Base-by-base conservation (phyloP, 345 rosid genomes). In the Acer negundo region DNA sequence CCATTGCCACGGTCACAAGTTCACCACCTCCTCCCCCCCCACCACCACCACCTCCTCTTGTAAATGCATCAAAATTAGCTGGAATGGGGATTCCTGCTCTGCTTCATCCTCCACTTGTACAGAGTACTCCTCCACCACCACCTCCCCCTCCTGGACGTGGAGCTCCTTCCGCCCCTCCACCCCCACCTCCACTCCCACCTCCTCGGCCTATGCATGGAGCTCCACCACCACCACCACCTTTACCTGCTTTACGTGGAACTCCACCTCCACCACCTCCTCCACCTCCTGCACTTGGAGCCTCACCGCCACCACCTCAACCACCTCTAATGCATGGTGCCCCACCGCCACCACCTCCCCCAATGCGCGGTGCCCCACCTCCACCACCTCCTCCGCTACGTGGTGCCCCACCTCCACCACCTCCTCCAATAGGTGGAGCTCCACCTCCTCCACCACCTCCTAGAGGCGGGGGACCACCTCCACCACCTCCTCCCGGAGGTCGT, bases 401-500 rank as follows among this genome's bases (percentile, higher is more conserved):
- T 2, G 76, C 65, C 4, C 87, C 88, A 0, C 77, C 82, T 0
- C 77, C 80, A 0, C 82, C 84, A 0, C 84, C 86, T 17, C 84
- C 84, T 35, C 84, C 77, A 13, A 2, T 61, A 0, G 38, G 0
- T 63, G 73, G 82, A 10, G 75, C 49, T 13, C 78, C 84, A 1
- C 87, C 80, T 0, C 86, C 78, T 0, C 80, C 85, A 0, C 84
- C 84, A 0, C 86, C 83, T 6, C 78, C 79, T 4, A 6, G 20
- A 0, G 17, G 4, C 11, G 69, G 63, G 3, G 59, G 68, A 0
- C 66, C 82, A 7, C 75, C 75, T 38, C 83, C 83, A 0, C 84
- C 82, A 19, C 87, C 80, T n/a, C 90, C 92, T 76, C 87, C 90
- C 15, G 93, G 97, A 78, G 88, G 85, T 71, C 79, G 81, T 78